Conservation (phyloP, 148 eudicot species). For the Arbutus unedo region DNA sequence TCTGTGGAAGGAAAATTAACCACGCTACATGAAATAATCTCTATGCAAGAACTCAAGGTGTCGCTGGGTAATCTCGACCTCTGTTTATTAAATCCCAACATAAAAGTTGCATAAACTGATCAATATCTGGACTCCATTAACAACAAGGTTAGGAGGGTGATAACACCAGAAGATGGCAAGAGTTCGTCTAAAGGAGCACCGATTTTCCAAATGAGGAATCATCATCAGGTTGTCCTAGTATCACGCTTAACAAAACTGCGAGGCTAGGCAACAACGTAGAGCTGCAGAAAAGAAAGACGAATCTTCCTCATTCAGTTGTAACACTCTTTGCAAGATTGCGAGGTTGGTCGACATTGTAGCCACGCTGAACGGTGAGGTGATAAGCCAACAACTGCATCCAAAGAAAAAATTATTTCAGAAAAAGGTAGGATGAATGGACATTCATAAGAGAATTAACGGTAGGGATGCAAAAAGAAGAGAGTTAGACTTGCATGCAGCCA, state of each 20-base stretch:
- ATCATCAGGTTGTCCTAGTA: not conserved
- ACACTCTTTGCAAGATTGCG: constrained; percentile 97
- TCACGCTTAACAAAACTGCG: not conserved
- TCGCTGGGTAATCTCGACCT: not conserved
- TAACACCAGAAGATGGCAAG: not conserved
- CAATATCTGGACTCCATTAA: not conserved
- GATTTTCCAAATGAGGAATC: not conserved
- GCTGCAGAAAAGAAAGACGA: not conserved
- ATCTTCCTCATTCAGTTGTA: constrained; percentile 66
- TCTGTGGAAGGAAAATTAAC: not conserved
- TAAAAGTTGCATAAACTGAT: not conserved
- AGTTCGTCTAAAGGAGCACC: not conserved
- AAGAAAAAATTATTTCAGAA: not conserved
- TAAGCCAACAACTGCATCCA: constrained; percentile 85
- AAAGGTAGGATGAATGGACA: not conserved
- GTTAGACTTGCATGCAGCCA: no score
- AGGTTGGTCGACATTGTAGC: constrained; percentile 96
- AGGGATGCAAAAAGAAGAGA: not conserved
- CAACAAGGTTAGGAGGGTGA: not conserved
- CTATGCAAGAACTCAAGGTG: not conserved
- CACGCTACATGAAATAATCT: not conserved
- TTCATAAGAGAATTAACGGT: not conserved
- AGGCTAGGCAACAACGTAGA: not conserved
- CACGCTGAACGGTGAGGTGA: constrained; percentile 88
- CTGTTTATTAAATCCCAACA: not conserved